Conservation (phyloP, 805 yeast genomes). For the Kuraishia ogatae region DNA sequence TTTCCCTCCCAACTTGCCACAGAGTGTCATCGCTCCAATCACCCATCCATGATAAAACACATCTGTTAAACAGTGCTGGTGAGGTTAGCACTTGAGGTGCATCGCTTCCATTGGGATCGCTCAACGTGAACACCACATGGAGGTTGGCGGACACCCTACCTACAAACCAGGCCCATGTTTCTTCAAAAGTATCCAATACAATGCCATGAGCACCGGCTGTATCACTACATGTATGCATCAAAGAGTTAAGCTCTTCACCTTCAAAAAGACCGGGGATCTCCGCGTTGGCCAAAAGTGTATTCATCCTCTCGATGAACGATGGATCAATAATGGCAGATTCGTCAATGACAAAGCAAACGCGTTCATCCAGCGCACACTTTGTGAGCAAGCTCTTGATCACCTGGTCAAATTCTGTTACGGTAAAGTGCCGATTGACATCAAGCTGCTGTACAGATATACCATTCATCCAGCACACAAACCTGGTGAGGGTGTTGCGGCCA, state of each 20-base stretch:
- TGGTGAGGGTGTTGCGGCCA: slow-evolving; percentile 69
- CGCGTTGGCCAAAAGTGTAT: slow-evolving; percentile 85
- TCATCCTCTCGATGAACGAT: slow-evolving; percentile 83
- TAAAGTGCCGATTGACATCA: slow-evolving; percentile 43
- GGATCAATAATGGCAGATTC: slow-evolving; percentile 73
- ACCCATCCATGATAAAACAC: slow-evolving; percentile 87
- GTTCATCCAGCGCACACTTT: slow-evolving; percentile 44
- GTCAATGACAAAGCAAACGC: slow-evolving; percentile 65
- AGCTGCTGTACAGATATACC: slow-evolving; percentile 60
- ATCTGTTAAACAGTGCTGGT: slow-evolving; percentile 84
- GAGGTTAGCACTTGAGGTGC: slow-evolving; percentile 53
- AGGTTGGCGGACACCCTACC: slow-evolving; percentile 57
- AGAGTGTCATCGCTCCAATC: slow-evolving; percentile 57
- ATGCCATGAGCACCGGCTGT: slow-evolving; percentile 53
- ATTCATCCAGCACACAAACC: slow-evolving; percentile 89
- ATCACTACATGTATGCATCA: slow-evolving; percentile 48
- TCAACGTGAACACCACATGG: slow-evolving; percentile 76
- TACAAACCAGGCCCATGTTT: slow-evolving; percentile 68
- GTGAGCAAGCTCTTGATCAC: slow-evolving; percentile 47
- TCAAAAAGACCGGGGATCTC: slow-evolving; percentile 87
- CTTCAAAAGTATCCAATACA: slow-evolving; percentile 57
- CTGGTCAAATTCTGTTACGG: slow-evolving; percentile 56
- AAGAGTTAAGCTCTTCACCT: slow-evolving; percentile 51
- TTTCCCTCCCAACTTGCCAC: slow-evolving; percentile 34
- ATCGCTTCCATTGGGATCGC: slow-evolving; percentile 31